A percentile compares a stretch with the other conserved stretches of the same genome.
Conservation (phyloP, 2,329 filamentous ascomycete genomes). For the Phyllosticta citrichinensis region DNA sequence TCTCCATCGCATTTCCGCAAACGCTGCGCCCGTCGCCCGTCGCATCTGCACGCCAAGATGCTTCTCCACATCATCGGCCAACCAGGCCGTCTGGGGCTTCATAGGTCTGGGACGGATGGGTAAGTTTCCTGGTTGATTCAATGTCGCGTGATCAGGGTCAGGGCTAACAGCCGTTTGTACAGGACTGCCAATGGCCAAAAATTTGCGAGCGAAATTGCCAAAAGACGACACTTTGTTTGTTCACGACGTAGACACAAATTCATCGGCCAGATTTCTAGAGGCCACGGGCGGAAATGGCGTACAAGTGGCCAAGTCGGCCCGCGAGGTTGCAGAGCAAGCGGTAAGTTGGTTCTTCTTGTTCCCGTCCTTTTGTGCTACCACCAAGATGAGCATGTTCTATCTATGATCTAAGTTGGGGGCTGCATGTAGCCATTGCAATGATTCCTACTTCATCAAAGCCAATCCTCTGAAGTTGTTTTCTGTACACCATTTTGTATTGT, state of each 20-base stretch:
- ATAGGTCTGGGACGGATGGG: slow-evolving; percentile 43
- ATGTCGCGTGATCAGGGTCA: slow-evolving; percentile 3
- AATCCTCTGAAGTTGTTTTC: slow-evolving; percentile 10
- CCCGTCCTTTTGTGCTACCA: slow-evolving; percentile 9
- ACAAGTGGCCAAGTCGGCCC: slow-evolving; percentile 45
- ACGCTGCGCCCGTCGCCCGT: slow-evolving; percentile 13
- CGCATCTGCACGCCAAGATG: slow-evolving; percentile 23
- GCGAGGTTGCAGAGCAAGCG: slow-evolving; percentile 56
- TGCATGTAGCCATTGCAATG: slow-evolving; percentile 37
- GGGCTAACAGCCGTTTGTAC: slow-evolving; percentile 1
- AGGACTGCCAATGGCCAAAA: slow-evolving; percentile 67
- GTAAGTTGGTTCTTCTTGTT: slow-evolving; percentile 38
- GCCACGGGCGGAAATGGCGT: slow-evolving; percentile 44
- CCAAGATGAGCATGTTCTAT: slow-evolving; percentile 47
- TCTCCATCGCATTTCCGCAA: slow-evolving; percentile 11
- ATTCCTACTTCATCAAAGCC: slow-evolving; percentile 7
- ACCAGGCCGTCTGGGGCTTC: slow-evolving; percentile 40
- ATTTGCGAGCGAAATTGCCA: slow-evolving; percentile 57
- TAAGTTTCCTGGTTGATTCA: slow-evolving; percentile 19
- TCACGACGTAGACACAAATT: slow-evolving; percentile 53
- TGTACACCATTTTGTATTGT: not conserved
- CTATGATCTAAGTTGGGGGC: slow-evolving; percentile 65
- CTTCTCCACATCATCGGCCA: slow-evolving; percentile 33
- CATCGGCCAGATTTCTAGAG: slow-evolving; percentile 46
- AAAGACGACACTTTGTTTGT: slow-evolving; percentile 52